A percentile compares a stretch with the other conserved stretches of the same genome.
Conservation (phyloP, 2,329 filamentous ascomycete species). For the Fusarium sp. region DNA sequence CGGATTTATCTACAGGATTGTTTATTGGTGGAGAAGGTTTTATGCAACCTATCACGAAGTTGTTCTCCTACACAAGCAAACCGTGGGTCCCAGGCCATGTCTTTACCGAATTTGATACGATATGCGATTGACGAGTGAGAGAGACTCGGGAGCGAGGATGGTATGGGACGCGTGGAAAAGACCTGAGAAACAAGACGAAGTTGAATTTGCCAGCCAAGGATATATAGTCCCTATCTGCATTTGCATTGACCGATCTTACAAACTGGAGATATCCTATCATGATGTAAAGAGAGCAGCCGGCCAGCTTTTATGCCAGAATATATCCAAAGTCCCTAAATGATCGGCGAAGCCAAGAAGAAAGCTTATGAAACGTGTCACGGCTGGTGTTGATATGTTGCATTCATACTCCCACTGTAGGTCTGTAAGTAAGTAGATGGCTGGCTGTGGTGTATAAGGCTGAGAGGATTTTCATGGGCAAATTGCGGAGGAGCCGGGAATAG, state of each 20-base stretch:
- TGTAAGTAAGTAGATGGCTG: background rate
- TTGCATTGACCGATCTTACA: slow-evolving; percentile 22
- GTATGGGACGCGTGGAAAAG: background rate
- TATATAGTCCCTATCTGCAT: slow-evolving; percentile 13
- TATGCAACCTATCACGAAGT: background rate
- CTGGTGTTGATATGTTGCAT: background rate
- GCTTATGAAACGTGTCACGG: slow-evolving; percentile 24
- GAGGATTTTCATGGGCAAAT: background rate
- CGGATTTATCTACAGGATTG: background rate
- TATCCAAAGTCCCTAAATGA: background rate
- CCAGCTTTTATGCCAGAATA: background rate
- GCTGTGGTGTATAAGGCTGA: slow-evolving; percentile 25
- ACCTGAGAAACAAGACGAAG: background rate
- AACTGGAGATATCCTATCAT: background rate
- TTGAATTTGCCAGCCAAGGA: background rate
- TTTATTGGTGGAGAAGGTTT: slow-evolving; percentile 2
- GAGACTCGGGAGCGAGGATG: background rate
- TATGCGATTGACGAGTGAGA: slow-evolving; percentile 1
- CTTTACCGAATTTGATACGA: background rate
- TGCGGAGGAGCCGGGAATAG: background rate
- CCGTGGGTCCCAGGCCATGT: background rate
- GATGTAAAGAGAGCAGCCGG: background rate
- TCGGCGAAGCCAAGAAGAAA: background rate
- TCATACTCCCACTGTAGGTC: background rate
- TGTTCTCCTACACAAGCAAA: background rate